Evolutionary conservation across 495 filamentous ascomycete genomes (phyloP), one percentile per base, ranked within the genome.

Genomic region (Aspergillus bridgeri): DNA sequence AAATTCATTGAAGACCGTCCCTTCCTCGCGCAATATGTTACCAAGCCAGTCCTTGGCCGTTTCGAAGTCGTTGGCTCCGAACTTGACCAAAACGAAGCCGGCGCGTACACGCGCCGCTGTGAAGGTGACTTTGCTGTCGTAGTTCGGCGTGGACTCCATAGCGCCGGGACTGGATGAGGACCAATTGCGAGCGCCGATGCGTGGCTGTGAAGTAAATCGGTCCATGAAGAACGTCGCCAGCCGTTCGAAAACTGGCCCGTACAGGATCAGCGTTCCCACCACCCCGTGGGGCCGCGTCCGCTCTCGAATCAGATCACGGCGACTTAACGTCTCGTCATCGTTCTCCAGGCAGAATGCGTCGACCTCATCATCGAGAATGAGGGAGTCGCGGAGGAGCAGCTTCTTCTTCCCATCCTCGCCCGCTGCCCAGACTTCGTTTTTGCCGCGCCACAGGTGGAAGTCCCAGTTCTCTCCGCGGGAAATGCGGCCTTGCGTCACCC

Each of bases 391-490:
- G 3, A 97, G 78, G 17, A 98, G 70, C 47, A 98, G 79, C 51
- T 86, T 81, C 46, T 69, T 77, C 59, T 77, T 75, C 8, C 66
- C 69, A 1, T 56, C 65, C n/a, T 69, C 72, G 24, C 76, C 66
- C 29, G 56, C 19, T 17, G 76, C 69, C 87, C 89, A 96, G 7
- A 98, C 80, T 69, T 98, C 94, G 66, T 96, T 98, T 63, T 87
- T 78, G 6, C 89, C 89, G 54, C 77, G 79, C 84, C 95, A 98
- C 38, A 78, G 73, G 18, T 75, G 71, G 53, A 95, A 84, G 63
- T 86, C 86, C 94, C 94, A 98, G 56, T 87, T 80, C 76, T 98
- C 94, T n/a, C 91, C 92, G 24, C 89, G 80, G 5, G 94, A 92
- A 9, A 76, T 81, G n/a, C 94, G 82, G 5, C 94, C 92, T 61